A percentile compares a stretch with the other conserved stretches of the same genome.
phyloP scores from a whole-genome alignment of 257 asterid species.

The Forsythia viridissima region DNA sequence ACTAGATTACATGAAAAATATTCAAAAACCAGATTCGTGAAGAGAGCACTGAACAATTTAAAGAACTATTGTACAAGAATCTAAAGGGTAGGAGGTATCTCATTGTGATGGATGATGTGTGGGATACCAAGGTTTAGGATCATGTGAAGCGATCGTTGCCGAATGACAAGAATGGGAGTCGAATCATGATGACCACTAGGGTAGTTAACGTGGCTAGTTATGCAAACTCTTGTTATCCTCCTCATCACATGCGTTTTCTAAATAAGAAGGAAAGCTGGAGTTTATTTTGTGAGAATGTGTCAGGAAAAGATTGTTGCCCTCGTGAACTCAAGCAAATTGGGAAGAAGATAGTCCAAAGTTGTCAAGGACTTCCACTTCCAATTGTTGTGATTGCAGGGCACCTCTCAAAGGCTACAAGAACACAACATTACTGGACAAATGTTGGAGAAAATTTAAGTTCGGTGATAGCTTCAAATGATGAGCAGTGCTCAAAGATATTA shows the following conservation, averaged over 20 bases:
- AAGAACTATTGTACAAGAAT: too few relatives aligned
- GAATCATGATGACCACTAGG: not conserved
- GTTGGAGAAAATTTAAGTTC: not conserved
- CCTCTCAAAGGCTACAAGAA: conserved; percentile 4
- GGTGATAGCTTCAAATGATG: too few relatives aligned
- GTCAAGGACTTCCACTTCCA: conserved; percentile 21
- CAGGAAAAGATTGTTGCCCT: not conserved
- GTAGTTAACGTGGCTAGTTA: not conserved
- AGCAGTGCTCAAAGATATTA: too few relatives aligned
- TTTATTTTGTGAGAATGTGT: conserved; percentile 1
- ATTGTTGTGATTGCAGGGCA: conserved; percentile 12
- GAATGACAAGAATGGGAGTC: too few relatives aligned
- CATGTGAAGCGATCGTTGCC: too few relatives aligned
- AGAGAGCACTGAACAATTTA: too few relatives aligned
- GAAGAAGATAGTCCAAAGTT: not conserved
- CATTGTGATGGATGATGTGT: too few relatives aligned
- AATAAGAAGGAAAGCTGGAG: conserved; percentile 14
- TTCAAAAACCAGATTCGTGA: too few relatives aligned
- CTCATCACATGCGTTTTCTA: not conserved
- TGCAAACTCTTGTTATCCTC: not conserved
- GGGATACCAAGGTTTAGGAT: too few relatives aligned
- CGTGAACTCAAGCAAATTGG: not conserved
- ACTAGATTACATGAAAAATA: too few relatives aligned
- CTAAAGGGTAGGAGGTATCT: too few relatives aligned
- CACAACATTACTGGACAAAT: not conserved